A percentile compares a stretch with the other conserved stretches of the same genome.
These are phyloP conservation scores for Phialophora chinensis DNA, from an alignment of 2,329 filamentous ascomycete genomes.

Conservation along the genomic window DNA sequence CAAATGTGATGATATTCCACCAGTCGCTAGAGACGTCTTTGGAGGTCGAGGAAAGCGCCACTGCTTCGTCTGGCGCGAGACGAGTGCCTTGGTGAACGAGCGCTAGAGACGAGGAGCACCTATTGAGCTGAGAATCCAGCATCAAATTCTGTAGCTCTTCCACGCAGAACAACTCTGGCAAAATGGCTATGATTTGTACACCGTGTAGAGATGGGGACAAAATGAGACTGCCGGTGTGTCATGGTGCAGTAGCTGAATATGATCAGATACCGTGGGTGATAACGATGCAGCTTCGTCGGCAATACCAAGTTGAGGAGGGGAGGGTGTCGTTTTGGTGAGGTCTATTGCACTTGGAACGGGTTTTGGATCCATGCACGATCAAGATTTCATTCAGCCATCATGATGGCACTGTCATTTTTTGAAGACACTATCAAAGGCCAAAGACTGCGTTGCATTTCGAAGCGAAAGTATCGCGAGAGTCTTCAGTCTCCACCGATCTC, in stretches of 20 bases:
- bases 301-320: neutral
- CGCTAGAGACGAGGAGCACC: neutral
- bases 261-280: too few species aligned
- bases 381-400: neutral
- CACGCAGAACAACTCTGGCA: neutral
- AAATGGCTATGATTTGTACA: neutral
- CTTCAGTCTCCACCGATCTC: neutral
- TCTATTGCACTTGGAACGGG: neutral
- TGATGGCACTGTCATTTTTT: neutral
- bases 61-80: constrained; percentile 28
- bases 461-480: neutral
- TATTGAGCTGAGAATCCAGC: neutral
- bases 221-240: neutral
- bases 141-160: neutral
- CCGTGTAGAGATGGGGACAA: neutral
- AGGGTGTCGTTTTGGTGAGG: neutral
- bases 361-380: neutral
- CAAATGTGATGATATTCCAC: neutral
- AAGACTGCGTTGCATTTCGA: neutral
- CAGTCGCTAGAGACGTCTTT: neutral
- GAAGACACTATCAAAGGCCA: neutral
- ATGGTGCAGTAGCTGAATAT: neutral
- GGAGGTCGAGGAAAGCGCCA: constrained; percentile 14
- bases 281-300: neutral
- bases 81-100: neutral